phyloP scores from a whole-genome alignment of 148 eudicot species.

The Dysphania ambrosioides region DNA sequence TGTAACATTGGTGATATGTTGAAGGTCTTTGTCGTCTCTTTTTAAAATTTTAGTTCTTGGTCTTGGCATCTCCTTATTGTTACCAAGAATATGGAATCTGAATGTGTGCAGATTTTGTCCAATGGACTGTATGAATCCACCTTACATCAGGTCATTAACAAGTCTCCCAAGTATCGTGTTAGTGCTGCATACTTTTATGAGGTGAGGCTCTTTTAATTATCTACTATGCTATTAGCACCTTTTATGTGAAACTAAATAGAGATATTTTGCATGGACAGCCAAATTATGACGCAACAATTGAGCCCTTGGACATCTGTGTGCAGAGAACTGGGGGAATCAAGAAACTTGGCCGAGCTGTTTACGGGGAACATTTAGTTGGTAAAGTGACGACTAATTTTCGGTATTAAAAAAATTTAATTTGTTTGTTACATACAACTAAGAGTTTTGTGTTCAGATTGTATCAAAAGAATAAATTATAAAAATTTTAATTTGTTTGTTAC shows the following conservation, averaged over 20 bases:
- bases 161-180: constrained; percentile 61
- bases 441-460: neutral
- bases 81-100: neutral
- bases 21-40: constrained; percentile 48
- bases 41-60: neutral
- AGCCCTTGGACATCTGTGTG: constrained; percentile 73
- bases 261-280: constrained; percentile 44
- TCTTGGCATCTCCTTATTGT: neutral
- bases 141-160: constrained; percentile 75
- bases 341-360: constrained; percentile 71
- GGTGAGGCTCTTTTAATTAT: constrained; percentile 39
- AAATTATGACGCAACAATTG: constrained; percentile 77
- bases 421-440: neutral
- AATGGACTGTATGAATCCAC: constrained; percentile 90
- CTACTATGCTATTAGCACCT: neutral
- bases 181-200: constrained; percentile 89
- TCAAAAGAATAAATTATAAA: neutral
- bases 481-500: no score
- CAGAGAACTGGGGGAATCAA: constrained; percentile 55
- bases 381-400: constrained; percentile 72
- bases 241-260: neutral
- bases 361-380: constrained; percentile 78
- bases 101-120: constrained; percentile 60
- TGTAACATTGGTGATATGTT: constrained; percentile 97
- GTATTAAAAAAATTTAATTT: constrained; percentile 26